Percentiles rank a stretch among this genome's conserved stretches.
These are phyloP conservation scores for Verticillium nonalfalfae DNA, from an alignment of 2,329 filamentous ascomycete species.

Conservation along the genomic window DNA sequence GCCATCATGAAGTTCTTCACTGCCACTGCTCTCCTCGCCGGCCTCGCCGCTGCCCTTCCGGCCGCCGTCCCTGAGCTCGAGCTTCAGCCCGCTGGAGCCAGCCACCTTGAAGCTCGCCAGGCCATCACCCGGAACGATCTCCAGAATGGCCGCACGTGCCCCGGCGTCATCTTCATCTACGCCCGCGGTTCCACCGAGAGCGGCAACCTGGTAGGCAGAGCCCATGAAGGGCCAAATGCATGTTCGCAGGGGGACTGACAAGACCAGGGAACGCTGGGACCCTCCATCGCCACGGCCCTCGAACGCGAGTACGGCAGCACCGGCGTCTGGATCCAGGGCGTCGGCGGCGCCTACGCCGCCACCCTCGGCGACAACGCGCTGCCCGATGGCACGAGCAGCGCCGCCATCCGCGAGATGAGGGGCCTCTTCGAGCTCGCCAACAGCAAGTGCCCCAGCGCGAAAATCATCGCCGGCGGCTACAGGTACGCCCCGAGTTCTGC, in stretches of 20 bases:
- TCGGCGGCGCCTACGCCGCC: constrained; percentile 29
- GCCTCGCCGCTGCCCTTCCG: not conserved
- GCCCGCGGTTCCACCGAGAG: constrained; percentile 29
- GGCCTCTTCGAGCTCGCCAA: constrained; percentile 25
- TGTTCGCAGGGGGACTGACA: not conserved
- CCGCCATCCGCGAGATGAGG: constrained; percentile 21
- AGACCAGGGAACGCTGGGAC: constrained; percentile 15
- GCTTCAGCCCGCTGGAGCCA: not conserved
- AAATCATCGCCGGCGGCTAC: constrained; percentile 29
- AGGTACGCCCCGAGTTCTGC: constrained; percentile 19
- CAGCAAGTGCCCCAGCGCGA: constrained; percentile 25
- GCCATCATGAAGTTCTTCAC: constrained; percentile 2
- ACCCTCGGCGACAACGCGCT: constrained; percentile 22
- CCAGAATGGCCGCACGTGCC: constrained; percentile 1
- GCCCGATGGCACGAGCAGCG: constrained; percentile 20
- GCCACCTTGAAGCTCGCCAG: constrained; percentile 1
- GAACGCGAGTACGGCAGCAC: constrained; percentile 14
- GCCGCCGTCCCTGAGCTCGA: not conserved
- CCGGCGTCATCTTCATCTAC: constrained; percentile 28
- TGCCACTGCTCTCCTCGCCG: not conserved
- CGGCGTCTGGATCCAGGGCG: constrained; percentile 34
- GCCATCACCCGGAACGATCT: constrained; percentile 1
- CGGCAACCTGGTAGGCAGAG: constrained; percentile 27
- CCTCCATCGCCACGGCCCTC: constrained; percentile 18
- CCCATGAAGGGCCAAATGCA: not conserved